Conservation (phyloP, 2,329 filamentous ascomycete genomes). For the Colletotrichum lentis region DNA sequence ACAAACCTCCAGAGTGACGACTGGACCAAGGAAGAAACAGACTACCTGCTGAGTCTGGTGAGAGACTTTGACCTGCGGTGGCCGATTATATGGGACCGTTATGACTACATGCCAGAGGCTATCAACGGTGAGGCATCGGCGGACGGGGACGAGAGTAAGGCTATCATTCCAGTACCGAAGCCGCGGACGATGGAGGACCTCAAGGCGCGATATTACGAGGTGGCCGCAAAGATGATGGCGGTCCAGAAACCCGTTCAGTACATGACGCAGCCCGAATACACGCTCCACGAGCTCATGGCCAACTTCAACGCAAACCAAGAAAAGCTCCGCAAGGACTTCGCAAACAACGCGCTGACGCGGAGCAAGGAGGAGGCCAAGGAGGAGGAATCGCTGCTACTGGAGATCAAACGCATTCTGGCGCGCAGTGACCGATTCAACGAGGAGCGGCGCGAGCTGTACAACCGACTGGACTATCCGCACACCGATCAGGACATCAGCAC, state of each 20-base stretch:
- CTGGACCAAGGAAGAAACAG: slow-evolving; percentile 93
- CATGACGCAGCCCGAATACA: slow-evolving; percentile 88
- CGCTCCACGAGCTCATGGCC: slow-evolving; percentile 82
- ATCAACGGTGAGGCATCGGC: slow-evolving; percentile 56
- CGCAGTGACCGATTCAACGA: slow-evolving; percentile 86
- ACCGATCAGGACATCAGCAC: slow-evolving; percentile 73
- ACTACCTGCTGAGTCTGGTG: slow-evolving; percentile 82
- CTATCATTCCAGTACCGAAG: slow-evolving; percentile 62
- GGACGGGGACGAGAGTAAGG: slow-evolving; percentile 59
- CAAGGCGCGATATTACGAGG: slow-evolving; percentile 88
- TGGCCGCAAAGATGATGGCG: slow-evolving; percentile 84
- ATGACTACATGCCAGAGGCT: slow-evolving; percentile 71
- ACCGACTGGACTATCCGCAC: slow-evolving; percentile 82
- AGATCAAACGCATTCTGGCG: slow-evolving; percentile 90
- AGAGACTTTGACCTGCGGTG: slow-evolving; percentile 87
- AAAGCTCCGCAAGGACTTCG: slow-evolving; percentile 82
- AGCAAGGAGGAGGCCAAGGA: slow-evolving; percentile 89
- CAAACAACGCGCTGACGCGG: slow-evolving; percentile 78
- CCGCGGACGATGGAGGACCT: slow-evolving; percentile 84
- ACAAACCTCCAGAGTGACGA: slow-evolving; percentile 75
- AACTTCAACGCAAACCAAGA: slow-evolving; percentile 87
- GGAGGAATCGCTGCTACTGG: slow-evolving; percentile 86
- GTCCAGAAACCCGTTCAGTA: slow-evolving; percentile 80
- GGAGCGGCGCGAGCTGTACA: slow-evolving; percentile 86
- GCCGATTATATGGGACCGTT: slow-evolving; percentile 91